A percentile compares a stretch with the other conserved stretches of the same genome.
These are phyloP conservation scores for Sporothrix curviconia DNA, from an alignment of 2,329 filamentous ascomycete species.

Conservation along the genomic window DNA sequence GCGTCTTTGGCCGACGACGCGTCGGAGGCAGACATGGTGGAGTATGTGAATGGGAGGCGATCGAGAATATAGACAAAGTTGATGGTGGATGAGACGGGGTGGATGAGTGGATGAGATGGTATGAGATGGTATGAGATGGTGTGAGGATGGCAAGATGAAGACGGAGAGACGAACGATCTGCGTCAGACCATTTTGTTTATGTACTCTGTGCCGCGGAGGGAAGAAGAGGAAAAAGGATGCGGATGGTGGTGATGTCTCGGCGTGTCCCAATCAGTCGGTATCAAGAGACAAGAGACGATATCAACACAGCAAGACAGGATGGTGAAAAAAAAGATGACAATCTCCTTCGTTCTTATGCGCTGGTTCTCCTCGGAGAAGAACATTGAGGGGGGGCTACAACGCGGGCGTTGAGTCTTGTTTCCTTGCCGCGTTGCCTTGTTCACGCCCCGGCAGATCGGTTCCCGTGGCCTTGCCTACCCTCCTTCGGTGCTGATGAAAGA, in stretches of 20 bases:
- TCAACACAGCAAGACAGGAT: not conserved
- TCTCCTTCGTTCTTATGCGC: not conserved
- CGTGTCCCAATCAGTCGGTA: not conserved
- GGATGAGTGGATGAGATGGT: not conserved
- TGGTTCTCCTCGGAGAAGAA: not conserved
- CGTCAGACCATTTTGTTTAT: too few species aligned
- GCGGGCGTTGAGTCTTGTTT: not conserved
- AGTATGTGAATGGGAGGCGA: too few species aligned
- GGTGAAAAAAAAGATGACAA: not conserved
- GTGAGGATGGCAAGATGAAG: not conserved
- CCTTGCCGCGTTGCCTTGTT: not conserved
- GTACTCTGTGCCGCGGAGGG: not conserved
- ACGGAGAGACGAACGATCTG: too few species aligned
- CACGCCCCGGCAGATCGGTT: not conserved
- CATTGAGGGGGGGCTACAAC: not conserved
- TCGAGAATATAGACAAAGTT: too few species aligned
- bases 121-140: not conserved
- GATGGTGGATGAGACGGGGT: not conserved
- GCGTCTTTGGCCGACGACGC: slow-evolving; percentile 7
- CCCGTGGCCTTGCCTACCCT: not conserved
- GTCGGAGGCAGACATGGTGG: slow-evolving; percentile 7
- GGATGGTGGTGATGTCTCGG: not conserved
- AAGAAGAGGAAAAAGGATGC: not conserved
- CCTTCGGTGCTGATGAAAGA: slow-evolving; percentile 3
- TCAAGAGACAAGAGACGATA: not conserved